These are phyloP conservation scores for Geosmithia putterillii DNA, from an alignment of 2,329 filamentous ascomycete species.

Conservation along the genomic window DNA sequence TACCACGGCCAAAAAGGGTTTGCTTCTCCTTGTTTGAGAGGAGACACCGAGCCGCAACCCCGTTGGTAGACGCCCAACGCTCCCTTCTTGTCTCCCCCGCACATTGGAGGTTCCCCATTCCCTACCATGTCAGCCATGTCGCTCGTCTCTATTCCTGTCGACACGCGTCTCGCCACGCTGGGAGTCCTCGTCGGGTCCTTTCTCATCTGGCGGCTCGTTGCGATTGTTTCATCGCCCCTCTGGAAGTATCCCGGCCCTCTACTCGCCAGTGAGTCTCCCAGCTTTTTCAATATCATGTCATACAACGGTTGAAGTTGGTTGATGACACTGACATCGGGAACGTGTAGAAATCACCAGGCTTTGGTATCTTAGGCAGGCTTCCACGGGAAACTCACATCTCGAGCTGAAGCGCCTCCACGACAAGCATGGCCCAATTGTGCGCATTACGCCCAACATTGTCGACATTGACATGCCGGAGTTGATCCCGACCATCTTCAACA, in stretches of 20 bases:
- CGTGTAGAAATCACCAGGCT: conserved; percentile 17
- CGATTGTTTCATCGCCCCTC: conserved; percentile 13
- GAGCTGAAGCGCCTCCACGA: conserved; percentile 19
- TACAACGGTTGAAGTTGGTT: background rate
- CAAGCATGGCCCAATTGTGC: conserved; percentile 25
- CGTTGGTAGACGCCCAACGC: too few species aligned
- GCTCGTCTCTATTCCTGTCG: too few species aligned
- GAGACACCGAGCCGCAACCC: too few species aligned
- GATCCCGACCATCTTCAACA: conserved; percentile 12
- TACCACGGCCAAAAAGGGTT: too few species aligned
- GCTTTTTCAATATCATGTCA: too few species aligned
- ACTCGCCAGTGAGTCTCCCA: conserved; percentile 13
- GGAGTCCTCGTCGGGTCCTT: too few species aligned
- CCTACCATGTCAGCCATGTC: too few species aligned
- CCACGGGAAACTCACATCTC: conserved; percentile 14
- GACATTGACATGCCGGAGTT: background rate
- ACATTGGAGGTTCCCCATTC: too few species aligned
- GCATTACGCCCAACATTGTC: conserved; percentile 20
- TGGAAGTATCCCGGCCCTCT: conserved; percentile 18
- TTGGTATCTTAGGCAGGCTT: conserved; percentile 19
- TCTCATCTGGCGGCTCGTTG: too few species aligned
- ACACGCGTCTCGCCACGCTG: too few species aligned
- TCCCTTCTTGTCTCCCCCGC: too few species aligned
- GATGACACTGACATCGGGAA: background rate
- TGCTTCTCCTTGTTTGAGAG: too few species aligned